Conservation (phyloP, 306 rosid species). For the Quercus engelmannii region DNA sequence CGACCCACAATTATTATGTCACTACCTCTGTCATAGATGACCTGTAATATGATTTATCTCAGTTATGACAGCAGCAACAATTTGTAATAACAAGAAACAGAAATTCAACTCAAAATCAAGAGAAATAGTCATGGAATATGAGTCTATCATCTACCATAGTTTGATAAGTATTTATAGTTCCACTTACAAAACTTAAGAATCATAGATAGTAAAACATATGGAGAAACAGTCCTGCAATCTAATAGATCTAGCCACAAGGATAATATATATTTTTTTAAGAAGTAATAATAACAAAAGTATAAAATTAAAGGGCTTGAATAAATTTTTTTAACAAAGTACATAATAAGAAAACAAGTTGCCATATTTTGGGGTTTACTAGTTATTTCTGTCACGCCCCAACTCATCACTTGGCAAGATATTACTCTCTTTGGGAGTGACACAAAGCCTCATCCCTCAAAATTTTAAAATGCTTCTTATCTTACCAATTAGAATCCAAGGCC, state of each 20-base stretch:
- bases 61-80: background rate
- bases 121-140: background rate
- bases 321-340: background rate
- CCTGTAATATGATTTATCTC: conserved; percentile 44
- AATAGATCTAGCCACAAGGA: background rate
- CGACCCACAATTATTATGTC: conserved; percentile 87
- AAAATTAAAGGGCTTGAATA: background rate
- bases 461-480: no score
- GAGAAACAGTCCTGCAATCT: background rate
- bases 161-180: background rate
- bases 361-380: no score
- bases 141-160: no score
- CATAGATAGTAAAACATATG: no score
- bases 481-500: no score
- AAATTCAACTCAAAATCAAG: background rate
- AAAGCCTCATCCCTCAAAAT: no score
- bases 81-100: background rate
- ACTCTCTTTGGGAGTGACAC: no score
- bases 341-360: no score
- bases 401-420: no score
- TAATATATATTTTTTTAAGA: background rate
- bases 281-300: background rate
- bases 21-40: conserved; percentile 77
- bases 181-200: background rate
- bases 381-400: no score